Evolutionary conservation across 768 basidiomycete species (phyloP).

Genomic region (Suillus spraguei): DNA sequence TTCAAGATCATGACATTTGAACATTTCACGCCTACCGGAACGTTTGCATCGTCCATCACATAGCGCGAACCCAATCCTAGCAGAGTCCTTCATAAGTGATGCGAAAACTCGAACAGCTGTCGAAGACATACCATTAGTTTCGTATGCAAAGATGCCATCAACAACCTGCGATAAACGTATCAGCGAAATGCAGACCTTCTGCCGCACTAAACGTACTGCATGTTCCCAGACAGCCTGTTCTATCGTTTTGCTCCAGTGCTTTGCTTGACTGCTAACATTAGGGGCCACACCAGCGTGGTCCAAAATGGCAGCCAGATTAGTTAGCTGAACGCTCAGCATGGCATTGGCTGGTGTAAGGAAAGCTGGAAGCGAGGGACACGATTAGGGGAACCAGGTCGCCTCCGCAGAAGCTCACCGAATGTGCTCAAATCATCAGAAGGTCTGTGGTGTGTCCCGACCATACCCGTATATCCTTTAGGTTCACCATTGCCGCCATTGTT

Average conservation of each 20-base stretch:
- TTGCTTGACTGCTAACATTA: constrained; percentile 57
- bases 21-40: constrained; percentile 54
- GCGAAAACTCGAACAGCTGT: not conserved
- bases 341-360: constrained; percentile 82
- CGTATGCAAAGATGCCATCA: constrained; percentile 73
- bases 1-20: not conserved
- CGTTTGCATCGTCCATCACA: constrained; percentile 87
- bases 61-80: constrained; percentile 69
- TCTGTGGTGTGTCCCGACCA: constrained; percentile 75
- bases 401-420: constrained; percentile 49
- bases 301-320: constrained; percentile 59
- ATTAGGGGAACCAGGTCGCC: constrained; percentile 5
- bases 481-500: constrained; percentile 73
- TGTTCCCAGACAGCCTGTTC: constrained; percentile 61
- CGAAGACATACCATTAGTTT: constrained; percentile 59
- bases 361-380: constrained; percentile 39
- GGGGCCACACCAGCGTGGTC: constrained; percentile 48
- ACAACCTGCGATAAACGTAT: constrained; percentile 45
- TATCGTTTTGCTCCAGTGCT: constrained; percentile 59
- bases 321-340: constrained; percentile 77
- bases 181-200: constrained; percentile 3
- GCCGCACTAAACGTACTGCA: constrained; percentile 43
- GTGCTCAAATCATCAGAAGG: constrained; percentile 75
- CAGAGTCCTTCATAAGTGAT: constrained; percentile 1
- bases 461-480: constrained; percentile 72